phyloP scores from a whole-genome alignment of 1,284 basidiomycete genomes.

The Ganoderma leucocontextum region DNA sequence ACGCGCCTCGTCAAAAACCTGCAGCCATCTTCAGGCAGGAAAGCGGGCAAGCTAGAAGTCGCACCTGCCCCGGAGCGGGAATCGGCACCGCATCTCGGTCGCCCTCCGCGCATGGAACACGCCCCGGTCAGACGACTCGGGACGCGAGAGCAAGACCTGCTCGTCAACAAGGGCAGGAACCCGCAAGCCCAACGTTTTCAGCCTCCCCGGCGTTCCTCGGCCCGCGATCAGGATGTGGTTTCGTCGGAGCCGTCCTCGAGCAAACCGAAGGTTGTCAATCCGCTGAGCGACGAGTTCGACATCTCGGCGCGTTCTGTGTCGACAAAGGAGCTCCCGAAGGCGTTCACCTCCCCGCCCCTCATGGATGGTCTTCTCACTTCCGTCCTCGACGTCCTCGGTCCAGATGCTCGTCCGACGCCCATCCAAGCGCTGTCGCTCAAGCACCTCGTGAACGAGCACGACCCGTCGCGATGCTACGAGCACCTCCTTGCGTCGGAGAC shows the following conservation, averaged over 20 bases:
- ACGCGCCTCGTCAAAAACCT: conserved; percentile 49
- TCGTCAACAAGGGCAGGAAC: not conserved
- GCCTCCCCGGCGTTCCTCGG: not conserved
- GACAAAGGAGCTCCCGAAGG: conserved; percentile 35
- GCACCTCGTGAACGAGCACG: conserved; percentile 52
- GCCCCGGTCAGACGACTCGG: conserved; percentile 3
- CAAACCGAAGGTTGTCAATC: conserved; percentile 38
- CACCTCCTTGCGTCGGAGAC: conserved; percentile 87
- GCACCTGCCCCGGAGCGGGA: conserved; percentile 35
- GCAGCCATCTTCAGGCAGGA: conserved; percentile 36
- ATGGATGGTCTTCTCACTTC: conserved; percentile 66
- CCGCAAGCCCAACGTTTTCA: not conserved
- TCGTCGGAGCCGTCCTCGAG: not conserved
- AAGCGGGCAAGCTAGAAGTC: conserved; percentile 41
- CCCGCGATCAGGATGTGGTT: not conserved
- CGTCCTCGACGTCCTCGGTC: conserved; percentile 63
- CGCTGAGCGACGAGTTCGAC: conserved; percentile 52
- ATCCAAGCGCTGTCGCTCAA: conserved; percentile 80
- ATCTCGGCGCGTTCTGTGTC: conserved; percentile 39
- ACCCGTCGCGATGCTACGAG: conserved; percentile 52
- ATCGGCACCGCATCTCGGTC: conserved; percentile 22
- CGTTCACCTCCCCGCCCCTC: conserved; percentile 75
- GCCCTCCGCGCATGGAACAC: not conserved
- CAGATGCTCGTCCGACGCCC: conserved; percentile 65
- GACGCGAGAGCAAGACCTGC: conserved; percentile 13